Evolutionary conservation across 179 eudicot species (phyloP), one percentile per base, ranked within the genome.

Genomic region (Spergularia azorica): DNA sequence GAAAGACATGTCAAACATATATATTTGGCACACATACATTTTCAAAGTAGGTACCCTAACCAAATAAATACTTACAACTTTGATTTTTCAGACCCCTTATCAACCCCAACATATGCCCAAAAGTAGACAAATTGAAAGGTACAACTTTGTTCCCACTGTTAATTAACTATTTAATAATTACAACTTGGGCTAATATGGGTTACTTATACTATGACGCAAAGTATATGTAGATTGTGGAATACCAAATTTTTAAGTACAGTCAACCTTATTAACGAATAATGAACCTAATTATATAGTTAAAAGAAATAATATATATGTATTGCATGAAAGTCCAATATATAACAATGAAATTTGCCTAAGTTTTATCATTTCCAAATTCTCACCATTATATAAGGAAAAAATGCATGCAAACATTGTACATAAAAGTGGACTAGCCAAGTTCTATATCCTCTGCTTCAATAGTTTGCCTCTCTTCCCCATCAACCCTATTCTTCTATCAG

Each of bases 11-110:
- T 73, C 73, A 74, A 75, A 51, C 48, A 74, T 71, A 71, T 74
- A 74, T 71, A 71, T 74, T 79, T 68, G 82, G 82, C 79, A 51
- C 14, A 61, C 15, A 26, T 56, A n/a, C 82, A 74, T 60, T 70
- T 70, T 75, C 66, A 13, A 54, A 64, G 38, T 64, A 48, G 83
- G 62, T 18, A 48, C 58, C 59, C 73, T 3, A 70, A 67, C 67
- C 67, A 36, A 64, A 74, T 20, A 71, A 71, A 54, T 68, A 79
- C 83, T 69, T 75, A 75, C 61, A 60, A 36, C 67, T 52, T 80
- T 70, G 83, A 80, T 52, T 55, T 80, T 70, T 55, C 16, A 38
- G 41, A 54, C 67, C 59, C 46, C 10, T 48, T 11, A 32, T 58
- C 59, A 73, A 72, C 77, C 54, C 51, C 46, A 10, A 48, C 52